These are phyloP conservation scores for Spathaspora arborariae DNA, from an alignment of 805 yeast genomes.

Conservation along the genomic window DNA sequence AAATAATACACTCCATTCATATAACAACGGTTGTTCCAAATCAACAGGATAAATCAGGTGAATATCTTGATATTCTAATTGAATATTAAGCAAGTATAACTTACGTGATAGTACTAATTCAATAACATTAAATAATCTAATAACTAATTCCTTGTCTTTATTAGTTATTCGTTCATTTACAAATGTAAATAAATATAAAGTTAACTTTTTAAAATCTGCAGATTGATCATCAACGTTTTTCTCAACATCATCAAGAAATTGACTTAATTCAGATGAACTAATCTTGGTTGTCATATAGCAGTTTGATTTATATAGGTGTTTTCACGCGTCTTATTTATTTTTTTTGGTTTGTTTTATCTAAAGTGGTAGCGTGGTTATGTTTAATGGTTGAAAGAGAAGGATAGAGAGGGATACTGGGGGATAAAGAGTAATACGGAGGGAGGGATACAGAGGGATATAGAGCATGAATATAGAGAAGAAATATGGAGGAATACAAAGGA, in stretches of 20 bases:
- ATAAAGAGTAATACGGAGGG: too few relatives aligned
- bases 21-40: conserved; percentile 12
- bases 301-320: too few relatives aligned
- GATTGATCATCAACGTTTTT: conserved; percentile 26
- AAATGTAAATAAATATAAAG: conserved; percentile 31
- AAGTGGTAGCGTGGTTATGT: too few relatives aligned
- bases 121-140: conserved; percentile 24
- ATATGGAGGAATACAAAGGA: too few relatives aligned
- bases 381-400: too few relatives aligned
- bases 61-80: conserved; percentile 12
- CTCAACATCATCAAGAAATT: conserved; percentile 33
- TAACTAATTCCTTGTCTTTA: conserved; percentile 12
- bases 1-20: conserved; percentile 29
- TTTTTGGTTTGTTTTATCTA: too few relatives aligned
- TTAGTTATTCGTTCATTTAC: conserved; percentile 20
- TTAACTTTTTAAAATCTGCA: conserved; percentile 31
- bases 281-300: conserved; percentile 13
- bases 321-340: too few relatives aligned
- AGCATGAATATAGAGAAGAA: too few relatives aligned
- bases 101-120: conserved; percentile 31
- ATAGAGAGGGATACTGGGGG: too few relatives aligned
- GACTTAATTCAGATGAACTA: conserved; percentile 22
- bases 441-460: too few relatives aligned
- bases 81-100: conserved; percentile 17
- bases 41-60: conserved; percentile 1